Percentiles rank a stretch among this genome's conserved stretches.
Evolutionary conservation across 2,329 filamentous ascomycete genomes (phyloP).

Genomic region (Aureobasidium sp.): DNA sequence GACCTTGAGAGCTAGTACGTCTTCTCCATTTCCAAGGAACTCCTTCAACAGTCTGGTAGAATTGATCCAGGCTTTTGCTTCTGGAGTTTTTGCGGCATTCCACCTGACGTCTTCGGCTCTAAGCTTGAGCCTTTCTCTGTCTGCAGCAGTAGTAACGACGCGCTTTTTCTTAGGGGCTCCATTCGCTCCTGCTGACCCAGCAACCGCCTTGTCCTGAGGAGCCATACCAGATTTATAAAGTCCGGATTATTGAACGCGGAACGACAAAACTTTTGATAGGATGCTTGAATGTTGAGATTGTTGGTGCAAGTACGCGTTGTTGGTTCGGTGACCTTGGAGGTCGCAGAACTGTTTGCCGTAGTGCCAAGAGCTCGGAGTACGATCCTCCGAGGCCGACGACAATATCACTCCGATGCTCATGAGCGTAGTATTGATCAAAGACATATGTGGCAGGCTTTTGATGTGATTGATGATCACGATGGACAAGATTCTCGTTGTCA

Average conservation of each 20-base stretch:
- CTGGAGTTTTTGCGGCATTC: neutral
- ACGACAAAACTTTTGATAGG: neutral
- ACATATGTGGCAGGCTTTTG: neutral
- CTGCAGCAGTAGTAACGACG: constrained; percentile 8
- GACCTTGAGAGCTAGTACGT: neutral
- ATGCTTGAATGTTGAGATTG: neutral
- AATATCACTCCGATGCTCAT: neutral
- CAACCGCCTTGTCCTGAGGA: neutral
- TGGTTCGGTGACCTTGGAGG: constrained; percentile 11
- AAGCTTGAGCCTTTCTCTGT: neutral
- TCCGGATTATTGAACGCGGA: neutral
- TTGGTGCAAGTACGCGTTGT: constrained; percentile 3
- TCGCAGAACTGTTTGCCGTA: no score
- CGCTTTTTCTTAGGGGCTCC: neutral
- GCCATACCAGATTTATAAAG: neutral
- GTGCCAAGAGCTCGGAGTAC: neutral
- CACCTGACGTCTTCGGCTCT: neutral
- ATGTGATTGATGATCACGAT: neutral
- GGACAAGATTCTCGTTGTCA: no score
- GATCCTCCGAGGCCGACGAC: neutral
- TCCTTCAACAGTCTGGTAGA: constrained; percentile 1
- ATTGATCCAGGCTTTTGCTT: constrained; percentile 14
- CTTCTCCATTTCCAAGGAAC: neutral
- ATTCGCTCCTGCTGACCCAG: neutral
- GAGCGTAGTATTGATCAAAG: neutral